Conservation (phyloP, 768 basidiomycete genomes). For the Boletus sp. region DNA sequence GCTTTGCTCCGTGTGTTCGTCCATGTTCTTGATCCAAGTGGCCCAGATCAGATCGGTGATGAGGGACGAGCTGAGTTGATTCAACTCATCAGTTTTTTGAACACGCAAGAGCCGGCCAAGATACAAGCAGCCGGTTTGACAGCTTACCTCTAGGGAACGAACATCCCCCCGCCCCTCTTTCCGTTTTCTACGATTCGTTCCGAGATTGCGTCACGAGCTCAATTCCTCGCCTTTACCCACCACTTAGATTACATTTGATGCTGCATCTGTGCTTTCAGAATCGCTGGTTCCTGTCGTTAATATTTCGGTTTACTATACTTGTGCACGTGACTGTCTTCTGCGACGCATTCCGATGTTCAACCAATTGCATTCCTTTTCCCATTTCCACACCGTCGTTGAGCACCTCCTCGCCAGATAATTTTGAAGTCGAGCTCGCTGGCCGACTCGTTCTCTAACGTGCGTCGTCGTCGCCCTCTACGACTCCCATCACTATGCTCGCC, state of each 20-base stretch:
- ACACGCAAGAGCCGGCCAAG: constrained; percentile 70
- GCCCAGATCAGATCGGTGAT: constrained; percentile 73
- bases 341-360: constrained; percentile 15
- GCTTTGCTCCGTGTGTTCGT: constrained; percentile 75
- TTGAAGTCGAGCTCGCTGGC: constrained; percentile 53
- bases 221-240: constrained; percentile 2
- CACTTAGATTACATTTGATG: constrained; percentile 23
- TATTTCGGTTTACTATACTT: constrained; percentile 11
- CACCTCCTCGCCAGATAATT: constrained; percentile 6
- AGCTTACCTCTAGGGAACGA: constrained; percentile 45
- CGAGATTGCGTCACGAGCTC: constrained; percentile 1
- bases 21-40: constrained; percentile 74
- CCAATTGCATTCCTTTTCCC: constrained; percentile 12
- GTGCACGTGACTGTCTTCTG: constrained; percentile 27
- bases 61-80: constrained; percentile 77
- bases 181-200: neutral
- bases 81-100: constrained; percentile 66
- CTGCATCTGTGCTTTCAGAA: constrained; percentile 10
- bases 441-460: constrained; percentile 44
- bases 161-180: constrained; percentile 1
- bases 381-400: constrained; percentile 2
- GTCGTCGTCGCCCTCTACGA: constrained; percentile 42
- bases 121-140: constrained; percentile 76
- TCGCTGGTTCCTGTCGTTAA: constrained; percentile 2
- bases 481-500: constrained; percentile 60